phyloP scores from a whole-genome alignment of 768 basidiomycete species.

The Mycena maculata region DNA sequence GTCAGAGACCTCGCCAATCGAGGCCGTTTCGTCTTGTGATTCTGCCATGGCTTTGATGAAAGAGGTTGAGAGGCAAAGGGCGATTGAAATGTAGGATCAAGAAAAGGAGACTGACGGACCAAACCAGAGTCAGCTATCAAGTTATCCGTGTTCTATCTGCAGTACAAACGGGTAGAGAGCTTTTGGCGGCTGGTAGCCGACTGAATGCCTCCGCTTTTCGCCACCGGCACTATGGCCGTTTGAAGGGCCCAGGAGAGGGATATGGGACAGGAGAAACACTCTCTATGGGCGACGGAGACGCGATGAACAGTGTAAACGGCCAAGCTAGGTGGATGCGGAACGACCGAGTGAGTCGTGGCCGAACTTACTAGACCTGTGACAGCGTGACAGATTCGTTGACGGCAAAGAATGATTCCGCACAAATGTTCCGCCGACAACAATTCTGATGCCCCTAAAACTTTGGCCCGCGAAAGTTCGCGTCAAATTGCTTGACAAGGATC shows the following conservation, averaged over 20 bases:
- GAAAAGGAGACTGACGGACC: neutral
- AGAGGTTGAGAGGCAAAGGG: neutral
- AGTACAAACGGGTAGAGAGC: neutral
- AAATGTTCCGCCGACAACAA: conserved; percentile 4
- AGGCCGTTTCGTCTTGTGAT: conserved; percentile 51
- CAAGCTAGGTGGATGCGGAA: neutral
- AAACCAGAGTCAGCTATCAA: neutral
- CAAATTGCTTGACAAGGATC: no score
- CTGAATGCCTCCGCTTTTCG: conserved; percentile 12
- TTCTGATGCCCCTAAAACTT: no score
- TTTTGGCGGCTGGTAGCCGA: conserved; percentile 2
- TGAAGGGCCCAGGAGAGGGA: neutral
- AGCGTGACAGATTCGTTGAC: conserved; percentile 26
- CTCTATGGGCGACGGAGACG: neutral
- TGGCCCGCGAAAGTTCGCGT: no score
- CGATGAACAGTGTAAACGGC: neutral
- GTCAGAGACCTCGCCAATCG: conserved; percentile 54
- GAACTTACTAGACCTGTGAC: conserved; percentile 30
- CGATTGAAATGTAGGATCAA: neutral
- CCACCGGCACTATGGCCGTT: neutral
- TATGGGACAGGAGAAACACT: neutral
- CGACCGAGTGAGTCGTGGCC: conserved; percentile 32
- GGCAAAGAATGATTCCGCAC: conserved; percentile 30
- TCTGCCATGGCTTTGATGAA: conserved; percentile 43
- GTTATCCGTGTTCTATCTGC: neutral